Base-by-base conservation (phyloP, 768 basidiomycete genomes). In the Mycena alexandri region DNA sequence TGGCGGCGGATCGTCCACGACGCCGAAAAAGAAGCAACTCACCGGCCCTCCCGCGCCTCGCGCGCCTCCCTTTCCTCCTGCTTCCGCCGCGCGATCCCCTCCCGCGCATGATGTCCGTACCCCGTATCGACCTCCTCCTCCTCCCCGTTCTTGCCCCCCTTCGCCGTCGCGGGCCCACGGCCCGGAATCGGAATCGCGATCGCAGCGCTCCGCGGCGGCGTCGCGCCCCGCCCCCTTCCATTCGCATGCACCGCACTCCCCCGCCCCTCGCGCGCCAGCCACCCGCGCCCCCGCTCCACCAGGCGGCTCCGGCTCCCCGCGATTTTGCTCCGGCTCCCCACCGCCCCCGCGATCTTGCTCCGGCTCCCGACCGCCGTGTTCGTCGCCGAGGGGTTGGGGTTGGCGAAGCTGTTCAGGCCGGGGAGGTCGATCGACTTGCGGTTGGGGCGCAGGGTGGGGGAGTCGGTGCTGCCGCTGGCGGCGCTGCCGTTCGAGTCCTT, bases 341-440 rank as follows among this genome's bases (percentile, higher is more conserved):
- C n/a, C 29, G 29, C 29, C 29, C 3, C 29, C 3, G 29, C 6
- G 6, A 29, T 29, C 29, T 29, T 29, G 14, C 14, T 38, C 38
- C 38, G 11, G 14, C 10, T 38, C 38, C 38, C 38, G 9, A 5
- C 38, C 11, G 5, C 38, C 10, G 38, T 9, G 38, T 2, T 9
- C 38, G 29, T 6, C 3, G 3, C 6, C 29, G 29, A 29, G 6
- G 60, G 13, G 12, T 38, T 22, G 33, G 58, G 53, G 22, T 33
- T 48, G 16, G 63, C 65, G 42, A 71, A 71, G 9, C 65, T 64
- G 69, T 71, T 71, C 5, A 71, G 65, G 17, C 69, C 69, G 7
- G 69, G 69, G 22, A 71, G 69, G 61, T 71, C 69, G 65, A 71
- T 71, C 21, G 62, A 64, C 34, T 67, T 67, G 65, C 69, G 69